Conservation (phyloP, 257 asterid species). For the Plantago elongata region DNA sequence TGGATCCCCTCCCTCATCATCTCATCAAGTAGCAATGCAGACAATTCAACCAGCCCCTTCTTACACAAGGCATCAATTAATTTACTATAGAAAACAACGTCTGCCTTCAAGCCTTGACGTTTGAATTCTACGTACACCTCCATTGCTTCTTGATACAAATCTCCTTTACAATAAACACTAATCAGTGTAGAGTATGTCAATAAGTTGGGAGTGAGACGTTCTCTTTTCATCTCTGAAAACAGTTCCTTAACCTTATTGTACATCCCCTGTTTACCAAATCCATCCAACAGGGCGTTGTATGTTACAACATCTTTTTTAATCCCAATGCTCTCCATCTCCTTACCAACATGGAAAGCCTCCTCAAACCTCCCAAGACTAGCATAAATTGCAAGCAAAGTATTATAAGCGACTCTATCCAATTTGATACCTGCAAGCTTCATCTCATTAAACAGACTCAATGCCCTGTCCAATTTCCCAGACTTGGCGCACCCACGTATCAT, state of each 20-base stretch:
- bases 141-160: constrained; percentile 59
- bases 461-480: constrained; percentile 63
- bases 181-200: constrained; percentile 78
- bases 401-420: constrained; percentile 82
- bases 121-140: constrained; percentile 71
- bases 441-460: constrained; percentile 66
- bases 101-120: constrained; percentile 71
- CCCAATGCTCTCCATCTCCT: constrained; percentile 92
- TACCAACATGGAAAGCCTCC: constrained; percentile 66
- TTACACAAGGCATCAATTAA: constrained; percentile 89
- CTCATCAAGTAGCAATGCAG: constrained; percentile 72
- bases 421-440: constrained; percentile 81
- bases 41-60: constrained; percentile 78
- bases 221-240: constrained; percentile 64
- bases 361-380: constrained; percentile 85
- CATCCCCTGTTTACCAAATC: constrained; percentile 87
- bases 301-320: constrained; percentile 91
- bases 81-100: constrained; percentile 91
- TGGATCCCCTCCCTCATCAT: constrained; percentile 88
- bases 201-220: constrained; percentile 63
- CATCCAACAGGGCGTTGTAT: constrained; percentile 82
- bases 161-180: constrained; percentile 80
- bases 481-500: constrained; percentile 95
- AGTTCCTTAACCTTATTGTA: constrained; percentile 67
- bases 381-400: constrained; percentile 72